Conservation (phyloP, 2,329 filamentous ascomycete genomes). For the Nannizziopsis barbatae region DNA sequence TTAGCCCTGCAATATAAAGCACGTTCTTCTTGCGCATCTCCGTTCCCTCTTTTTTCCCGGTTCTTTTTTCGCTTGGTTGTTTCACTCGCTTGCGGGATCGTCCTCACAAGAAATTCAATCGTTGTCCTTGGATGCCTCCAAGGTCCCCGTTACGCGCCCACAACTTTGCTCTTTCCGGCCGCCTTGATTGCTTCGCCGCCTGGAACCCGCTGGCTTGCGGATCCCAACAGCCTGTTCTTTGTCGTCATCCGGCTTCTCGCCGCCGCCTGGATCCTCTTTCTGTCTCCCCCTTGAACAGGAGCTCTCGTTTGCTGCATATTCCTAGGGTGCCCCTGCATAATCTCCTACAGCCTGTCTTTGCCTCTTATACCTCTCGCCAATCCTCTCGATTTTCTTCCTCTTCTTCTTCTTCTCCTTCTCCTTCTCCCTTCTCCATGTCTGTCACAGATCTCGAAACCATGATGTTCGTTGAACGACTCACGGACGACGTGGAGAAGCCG, state of each 20-base stretch:
- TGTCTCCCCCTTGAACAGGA: background rate
- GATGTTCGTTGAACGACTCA: conserved; percentile 39
- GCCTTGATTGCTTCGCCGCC: background rate
- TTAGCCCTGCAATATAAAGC: background rate
- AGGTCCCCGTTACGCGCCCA: conserved; percentile 11
- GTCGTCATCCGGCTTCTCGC: conserved; percentile 2
- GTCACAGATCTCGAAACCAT: conserved; percentile 17
- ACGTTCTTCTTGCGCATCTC: background rate
- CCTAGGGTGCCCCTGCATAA: background rate
- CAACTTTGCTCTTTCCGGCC: conserved; percentile 1
- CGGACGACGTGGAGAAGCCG: conserved; percentile 69
- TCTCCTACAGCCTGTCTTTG: background rate
- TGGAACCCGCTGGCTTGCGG: background rate
- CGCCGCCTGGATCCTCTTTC: background rate
- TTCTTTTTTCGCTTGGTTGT: background rate
- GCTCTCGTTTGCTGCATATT: background rate
- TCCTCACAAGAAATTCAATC: conserved; percentile 5
- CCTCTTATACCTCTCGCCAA: background rate
- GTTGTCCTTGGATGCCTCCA: conserved; percentile 16
- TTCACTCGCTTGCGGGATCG: background rate
- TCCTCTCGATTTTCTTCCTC: background rate
- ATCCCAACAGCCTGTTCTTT: conserved; percentile 3
- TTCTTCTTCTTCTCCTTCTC: background rate
- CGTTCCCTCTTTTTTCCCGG: background rate
- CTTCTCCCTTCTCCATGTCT: background rate